Evolutionary conservation across 2,329 filamentous ascomycete genomes (phyloP), one percentile per base, ranked within the genome.

Genomic region (Hirsutella minnesotensis): DNA sequence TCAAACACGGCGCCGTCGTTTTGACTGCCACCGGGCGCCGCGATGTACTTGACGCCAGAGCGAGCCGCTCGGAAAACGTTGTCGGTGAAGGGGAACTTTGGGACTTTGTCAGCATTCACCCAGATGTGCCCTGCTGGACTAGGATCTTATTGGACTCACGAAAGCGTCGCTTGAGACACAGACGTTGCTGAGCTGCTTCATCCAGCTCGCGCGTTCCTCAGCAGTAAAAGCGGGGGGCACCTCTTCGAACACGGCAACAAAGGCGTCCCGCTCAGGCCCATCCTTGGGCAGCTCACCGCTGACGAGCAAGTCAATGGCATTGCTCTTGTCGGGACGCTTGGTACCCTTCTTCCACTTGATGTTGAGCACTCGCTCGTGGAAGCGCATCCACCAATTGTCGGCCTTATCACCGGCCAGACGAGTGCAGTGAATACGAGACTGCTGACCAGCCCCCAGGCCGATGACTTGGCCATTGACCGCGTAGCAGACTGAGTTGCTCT

Each of bases 341-440:
- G 85, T 87, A 56, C 92, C 90, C 70, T 92, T 90, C 77, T 95
- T 95, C 86, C 88, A 98, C 71, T 90, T 86, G 62, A 98, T 83
- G 58, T 71, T 74, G 40, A 96, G 75, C 12, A 92, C 86, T 42
- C 86, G 83, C 53, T 86, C 82, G 71, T 95, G 86, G 79, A 96
- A 96, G 57, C 92, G 85, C 74, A 98, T 84, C 92, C 90, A 98
- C 90, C 90, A 96, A 74, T 94, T 95, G 67, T 98, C 92, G 39
- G 89, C 87, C 75, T 98, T 98, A 72, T 96, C 90, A 47, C 92
- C 92, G 10, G 92, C 92, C 41, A 98, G 79, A 51, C 92, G 83
- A 35, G 92, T 98, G 78, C 92, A 98, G 75, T 98, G 92, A 55
- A 98, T 98, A 53, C 92, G 84, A 48, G 86, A 94, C 69, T 98